A percentile compares a stretch with the other conserved stretches of the same genome.
These are phyloP conservation scores for Neonectria neomacrospora DNA, from an alignment of 2,329 filamentous ascomycete genomes.

Conservation along the genomic window DNA sequence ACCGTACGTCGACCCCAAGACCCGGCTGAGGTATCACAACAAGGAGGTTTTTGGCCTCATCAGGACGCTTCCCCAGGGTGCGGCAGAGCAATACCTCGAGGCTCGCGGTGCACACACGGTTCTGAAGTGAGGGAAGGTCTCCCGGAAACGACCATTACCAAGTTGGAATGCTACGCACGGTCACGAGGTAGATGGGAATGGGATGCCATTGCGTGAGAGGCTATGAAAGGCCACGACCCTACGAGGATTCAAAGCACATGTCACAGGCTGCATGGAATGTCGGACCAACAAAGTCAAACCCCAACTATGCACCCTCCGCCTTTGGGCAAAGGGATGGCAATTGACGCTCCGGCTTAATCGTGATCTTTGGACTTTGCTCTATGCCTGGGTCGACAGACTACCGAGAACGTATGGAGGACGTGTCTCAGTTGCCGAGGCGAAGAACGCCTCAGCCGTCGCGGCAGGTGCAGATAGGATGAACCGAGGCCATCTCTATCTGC, in stretches of 20 bases:
- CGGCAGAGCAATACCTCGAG: conserved; percentile 88
- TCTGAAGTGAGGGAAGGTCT: conserved; percentile 74
- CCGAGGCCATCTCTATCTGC: conserved; percentile 4
- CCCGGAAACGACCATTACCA: conserved; percentile 12
- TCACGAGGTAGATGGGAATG: not conserved
- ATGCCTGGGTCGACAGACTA: conserved; percentile 81
- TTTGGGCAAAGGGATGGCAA: conserved; percentile 84
- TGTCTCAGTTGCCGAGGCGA: conserved; percentile 71
- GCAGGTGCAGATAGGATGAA: conserved; percentile 49
- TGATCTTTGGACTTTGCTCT: conserved; percentile 77
- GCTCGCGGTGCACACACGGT: conserved; percentile 92
- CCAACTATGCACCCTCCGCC: conserved; percentile 85
- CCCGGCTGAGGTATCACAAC: conserved; percentile 90
- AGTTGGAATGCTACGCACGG: conserved; percentile 13
- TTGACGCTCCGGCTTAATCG: conserved; percentile 99
- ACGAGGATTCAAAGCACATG: conserved; percentile 22
- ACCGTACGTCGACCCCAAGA: conserved; percentile 95
- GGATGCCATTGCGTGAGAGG: not conserved
- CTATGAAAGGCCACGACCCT: not conserved
- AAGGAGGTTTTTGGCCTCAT: conserved; percentile 90
- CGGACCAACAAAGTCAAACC: conserved; percentile 95
- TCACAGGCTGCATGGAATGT: conserved; percentile 60
- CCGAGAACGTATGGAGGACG: conserved; percentile 77
- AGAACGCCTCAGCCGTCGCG: conserved; percentile 63
- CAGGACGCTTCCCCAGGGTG: conserved; percentile 81